Evolutionary conservation across 106 monocot genomes (phyloP).

Genomic region (Dactylorhiza incarnata): DNA sequence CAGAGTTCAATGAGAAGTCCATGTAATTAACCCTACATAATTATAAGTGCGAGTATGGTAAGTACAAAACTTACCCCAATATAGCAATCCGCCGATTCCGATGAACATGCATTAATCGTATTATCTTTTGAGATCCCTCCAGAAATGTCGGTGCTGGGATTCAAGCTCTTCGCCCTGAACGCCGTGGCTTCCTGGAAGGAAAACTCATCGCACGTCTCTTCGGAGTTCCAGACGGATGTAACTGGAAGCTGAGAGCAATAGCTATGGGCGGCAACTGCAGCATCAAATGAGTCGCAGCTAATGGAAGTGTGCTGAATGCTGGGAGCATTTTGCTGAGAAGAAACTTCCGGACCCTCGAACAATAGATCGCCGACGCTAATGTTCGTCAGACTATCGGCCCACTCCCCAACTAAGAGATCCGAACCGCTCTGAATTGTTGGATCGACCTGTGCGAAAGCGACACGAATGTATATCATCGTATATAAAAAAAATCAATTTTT

Average conservation of each 20-base stretch:
- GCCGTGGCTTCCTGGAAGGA: conserved; percentile 35
- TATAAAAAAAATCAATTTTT: conserved; percentile 4
- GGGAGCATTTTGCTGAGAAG: conserved; percentile 13
- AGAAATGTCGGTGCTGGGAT: not conserved
- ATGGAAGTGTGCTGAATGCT: conserved; percentile 26
- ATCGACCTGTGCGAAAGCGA: conserved; percentile 17
- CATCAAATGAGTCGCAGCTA: conserved; percentile 90
- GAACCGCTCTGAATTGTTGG: conserved; percentile 9
- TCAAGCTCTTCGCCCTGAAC: conserved; percentile 11
- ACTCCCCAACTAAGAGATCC: conserved; percentile 40
- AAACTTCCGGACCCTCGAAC: conserved; percentile 65
- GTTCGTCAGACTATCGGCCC: conserved; percentile 93
- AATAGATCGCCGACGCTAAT: conserved; percentile 77
- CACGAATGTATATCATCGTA: not conserved
- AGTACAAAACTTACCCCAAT: conserved; percentile 39
- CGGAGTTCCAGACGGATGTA: conserved; percentile 58
- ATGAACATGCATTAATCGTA: conserved; percentile 10
- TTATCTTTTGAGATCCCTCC: not conserved
- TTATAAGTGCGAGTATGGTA: too few relatives aligned
- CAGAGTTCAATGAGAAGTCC: not conserved
- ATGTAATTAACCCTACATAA: not conserved
- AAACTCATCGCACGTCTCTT: conserved; percentile 94
- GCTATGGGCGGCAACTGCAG: conserved; percentile 70
- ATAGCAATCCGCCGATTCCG: conserved; percentile 27
- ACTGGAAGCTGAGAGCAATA: conserved; percentile 32